Evolutionary conservation across 768 basidiomycete species (phyloP).

Genomic region (Mycena maculata): DNA sequence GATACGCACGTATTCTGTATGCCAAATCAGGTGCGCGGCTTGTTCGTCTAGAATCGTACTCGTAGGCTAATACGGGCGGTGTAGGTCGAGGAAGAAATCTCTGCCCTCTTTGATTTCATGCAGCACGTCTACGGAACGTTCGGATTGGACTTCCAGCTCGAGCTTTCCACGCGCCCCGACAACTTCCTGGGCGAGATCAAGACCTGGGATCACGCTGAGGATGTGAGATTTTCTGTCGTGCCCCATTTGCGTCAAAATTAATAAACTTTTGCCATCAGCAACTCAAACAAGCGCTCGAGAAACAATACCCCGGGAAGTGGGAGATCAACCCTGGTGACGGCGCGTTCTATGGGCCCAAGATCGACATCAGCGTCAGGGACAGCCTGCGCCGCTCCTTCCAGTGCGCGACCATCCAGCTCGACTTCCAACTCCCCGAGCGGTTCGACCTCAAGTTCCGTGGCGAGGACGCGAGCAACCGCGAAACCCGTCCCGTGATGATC

Average conservation of each 20-base stretch:
- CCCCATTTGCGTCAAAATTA: too few species aligned
- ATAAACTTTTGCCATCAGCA: too few species aligned
- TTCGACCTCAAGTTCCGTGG: constrained; percentile 95
- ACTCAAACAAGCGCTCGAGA: constrained; percentile 86
- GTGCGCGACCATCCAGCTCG: constrained; percentile 98
- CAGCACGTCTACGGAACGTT: constrained; percentile 93
- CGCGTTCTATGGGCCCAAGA: constrained; percentile 99
- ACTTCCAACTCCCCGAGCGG: constrained; percentile 97
- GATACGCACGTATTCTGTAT: constrained; percentile 99
- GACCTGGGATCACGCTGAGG: constrained; percentile 92
- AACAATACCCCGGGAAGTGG: constrained; percentile 90
- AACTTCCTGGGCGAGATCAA: constrained; percentile 91
- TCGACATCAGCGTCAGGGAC: constrained; percentile 96
- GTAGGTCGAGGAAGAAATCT: constrained; percentile 89
- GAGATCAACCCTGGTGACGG: constrained; percentile 95
- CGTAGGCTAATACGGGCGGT: background rate
- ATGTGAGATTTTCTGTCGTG: constrained; percentile 58
- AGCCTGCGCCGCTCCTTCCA: constrained; percentile 95
- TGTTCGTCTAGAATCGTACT: background rate
- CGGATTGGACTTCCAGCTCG: constrained; percentile 93
- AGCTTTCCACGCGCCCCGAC: constrained; percentile 95
- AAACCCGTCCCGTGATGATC: constrained; percentile 93
- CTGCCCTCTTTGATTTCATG: constrained; percentile 93
- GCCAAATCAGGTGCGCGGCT: constrained; percentile 76
- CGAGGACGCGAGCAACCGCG: constrained; percentile 63